A percentile compares a stretch with the other conserved stretches of the same genome.
These are phyloP conservation scores for Rugonectria rugulosa DNA, from an alignment of 2,329 filamentous ascomycete species.

Conservation along the genomic window DNA sequence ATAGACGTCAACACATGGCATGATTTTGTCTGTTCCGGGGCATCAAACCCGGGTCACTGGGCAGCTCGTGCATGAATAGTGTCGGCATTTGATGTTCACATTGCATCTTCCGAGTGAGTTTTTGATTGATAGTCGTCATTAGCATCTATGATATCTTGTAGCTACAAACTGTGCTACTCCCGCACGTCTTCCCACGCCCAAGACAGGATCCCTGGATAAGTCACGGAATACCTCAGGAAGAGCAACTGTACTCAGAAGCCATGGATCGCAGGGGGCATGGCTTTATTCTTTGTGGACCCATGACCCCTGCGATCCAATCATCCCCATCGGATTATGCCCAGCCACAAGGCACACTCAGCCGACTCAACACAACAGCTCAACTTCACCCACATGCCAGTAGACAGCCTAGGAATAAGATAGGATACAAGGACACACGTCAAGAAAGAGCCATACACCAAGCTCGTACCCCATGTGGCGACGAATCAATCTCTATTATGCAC, in stretches of 20 bases:
- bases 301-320: not conserved
- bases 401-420: not conserved
- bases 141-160: not conserved
- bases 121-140: not conserved
- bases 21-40: not conserved
- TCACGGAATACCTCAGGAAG: too few species aligned
- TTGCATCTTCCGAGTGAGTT: not conserved
- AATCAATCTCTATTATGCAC: slow-evolving; percentile 42
- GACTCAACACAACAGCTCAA: not conserved
- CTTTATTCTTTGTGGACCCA: too few species aligned
- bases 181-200: too few species aligned
- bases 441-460: slow-evolving; percentile 16
- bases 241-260: too few species aligned
- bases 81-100: not conserved
- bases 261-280: too few species aligned
- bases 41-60: not conserved
- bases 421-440: not conserved
- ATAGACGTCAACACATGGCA: not conserved
- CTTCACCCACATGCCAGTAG: not conserved
- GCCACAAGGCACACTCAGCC: not conserved
- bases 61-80: not conserved
- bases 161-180: too few species aligned
- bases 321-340: not conserved
- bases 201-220: too few species aligned
- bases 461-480: slow-evolving; percentile 33